A percentile compares a stretch with the other conserved stretches of the same genome.
Evolutionary conservation across 73 alveolate species (phyloP).

Genomic region (Paramecium sexaurelia): DNA sequence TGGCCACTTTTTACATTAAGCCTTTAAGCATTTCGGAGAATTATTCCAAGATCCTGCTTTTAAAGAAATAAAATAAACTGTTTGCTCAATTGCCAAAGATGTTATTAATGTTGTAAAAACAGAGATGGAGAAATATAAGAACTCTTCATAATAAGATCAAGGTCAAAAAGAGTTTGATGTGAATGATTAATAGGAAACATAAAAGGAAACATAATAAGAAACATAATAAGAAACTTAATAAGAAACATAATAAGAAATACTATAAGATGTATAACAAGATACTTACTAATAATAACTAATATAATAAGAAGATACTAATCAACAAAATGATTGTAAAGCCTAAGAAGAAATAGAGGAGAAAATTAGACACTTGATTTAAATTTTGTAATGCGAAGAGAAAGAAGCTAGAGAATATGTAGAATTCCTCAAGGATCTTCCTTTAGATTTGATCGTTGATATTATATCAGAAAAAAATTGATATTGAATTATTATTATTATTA

Average conservation of each 20-base stretch:
- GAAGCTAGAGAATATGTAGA: neutral
- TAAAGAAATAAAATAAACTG: neutral
- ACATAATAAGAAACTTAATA: neutral
- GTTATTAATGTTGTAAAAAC: neutral
- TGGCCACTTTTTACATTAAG: neutral
- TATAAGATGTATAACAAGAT: neutral
- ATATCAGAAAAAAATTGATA: neutral
- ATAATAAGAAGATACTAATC: neutral
- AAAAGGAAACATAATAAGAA: neutral
- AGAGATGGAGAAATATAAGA: neutral
- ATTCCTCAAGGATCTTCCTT: neutral
- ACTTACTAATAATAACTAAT: too few relatives aligned
- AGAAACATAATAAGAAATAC: neutral
- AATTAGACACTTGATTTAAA: neutral
- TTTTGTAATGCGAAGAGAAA: neutral
- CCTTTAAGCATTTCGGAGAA: neutral
- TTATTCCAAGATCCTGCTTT: conserved; percentile 16
- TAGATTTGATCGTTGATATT: neutral
- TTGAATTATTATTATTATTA: too few relatives aligned
- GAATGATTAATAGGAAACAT: neutral
- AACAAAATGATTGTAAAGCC: neutral
- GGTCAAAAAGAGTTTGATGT: neutral
- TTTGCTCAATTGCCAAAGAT: neutral
- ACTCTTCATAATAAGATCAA: neutral
- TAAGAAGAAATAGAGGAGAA: neutral